phyloP scores from a whole-genome alignment of 1,284 basidiomycete genomes.

The Spongiforma sp. region DNA sequence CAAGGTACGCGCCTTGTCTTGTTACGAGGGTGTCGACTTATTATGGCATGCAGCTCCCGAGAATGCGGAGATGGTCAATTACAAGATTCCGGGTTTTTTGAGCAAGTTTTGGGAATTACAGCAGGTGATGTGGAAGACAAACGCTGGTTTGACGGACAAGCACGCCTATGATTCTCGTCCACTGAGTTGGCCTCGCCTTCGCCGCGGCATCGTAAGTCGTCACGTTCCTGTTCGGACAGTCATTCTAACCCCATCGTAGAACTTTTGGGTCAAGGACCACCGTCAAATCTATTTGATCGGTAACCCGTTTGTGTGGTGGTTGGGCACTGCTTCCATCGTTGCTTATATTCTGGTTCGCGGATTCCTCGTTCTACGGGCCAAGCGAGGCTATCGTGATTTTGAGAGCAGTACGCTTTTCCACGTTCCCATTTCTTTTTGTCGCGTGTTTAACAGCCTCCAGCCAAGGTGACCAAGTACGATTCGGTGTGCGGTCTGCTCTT shows the following conservation, averaged over 20 bases:
- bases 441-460: constrained; percentile 43
- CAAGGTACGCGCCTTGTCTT: constrained; percentile 59
- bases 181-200: constrained; percentile 85
- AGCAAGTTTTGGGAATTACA: constrained; percentile 93
- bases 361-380: constrained; percentile 84
- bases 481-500: constrained; percentile 89
- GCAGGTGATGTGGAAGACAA: constrained; percentile 98
- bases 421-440: neutral
- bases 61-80: constrained; percentile 86
- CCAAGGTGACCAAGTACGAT: constrained; percentile 92
- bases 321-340: constrained; percentile 74
- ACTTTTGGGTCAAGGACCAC: constrained; percentile 99
- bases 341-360: constrained; percentile 74
- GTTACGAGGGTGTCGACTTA: neutral
- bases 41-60: constrained; percentile 56
- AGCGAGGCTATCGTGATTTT: constrained; percentile 92
- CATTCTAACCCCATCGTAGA: constrained; percentile 49
- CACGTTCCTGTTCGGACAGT: neutral
- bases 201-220: constrained; percentile 88
- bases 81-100: constrained; percentile 85
- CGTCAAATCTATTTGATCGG: constrained; percentile 95
- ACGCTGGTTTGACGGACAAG: constrained; percentile 92
- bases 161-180: constrained; percentile 97
- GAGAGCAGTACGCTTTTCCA: constrained; percentile 79
- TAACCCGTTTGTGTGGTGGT: constrained; percentile 94